Evolutionary conservation across 345 rosid genomes (phyloP).

Genomic region (Moricandia arvensis): DNA sequence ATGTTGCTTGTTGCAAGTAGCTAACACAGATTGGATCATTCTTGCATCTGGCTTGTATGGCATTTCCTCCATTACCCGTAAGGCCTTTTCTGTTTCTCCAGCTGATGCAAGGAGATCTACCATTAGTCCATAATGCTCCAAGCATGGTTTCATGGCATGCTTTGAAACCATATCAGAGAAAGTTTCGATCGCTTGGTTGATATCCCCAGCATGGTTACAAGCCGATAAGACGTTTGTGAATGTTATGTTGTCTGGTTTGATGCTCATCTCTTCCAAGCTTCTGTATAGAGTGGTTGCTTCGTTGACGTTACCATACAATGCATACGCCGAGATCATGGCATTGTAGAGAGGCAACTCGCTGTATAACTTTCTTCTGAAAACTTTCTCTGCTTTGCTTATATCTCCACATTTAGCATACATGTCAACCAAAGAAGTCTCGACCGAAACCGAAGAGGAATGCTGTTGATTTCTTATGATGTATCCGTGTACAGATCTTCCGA

Average conservation of each 20-base stretch:
- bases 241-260: constrained; percentile 52
- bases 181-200: constrained; percentile 43
- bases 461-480: constrained; percentile 46
- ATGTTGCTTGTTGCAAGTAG: constrained; percentile 40
- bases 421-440: constrained; percentile 55
- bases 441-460: constrained; percentile 27
- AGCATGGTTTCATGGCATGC: constrained; percentile 34
- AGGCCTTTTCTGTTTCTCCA: constrained; percentile 46
- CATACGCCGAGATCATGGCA: constrained; percentile 54
- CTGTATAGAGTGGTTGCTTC: constrained; percentile 43
- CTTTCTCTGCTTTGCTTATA: constrained; percentile 43
- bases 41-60: constrained; percentile 49
- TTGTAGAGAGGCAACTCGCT: constrained; percentile 49
- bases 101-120: constrained; percentile 45
- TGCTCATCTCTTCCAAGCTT: constrained; percentile 30
- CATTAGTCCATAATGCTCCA: constrained; percentile 59
- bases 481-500: constrained; percentile 61
- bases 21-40: constrained; percentile 48
- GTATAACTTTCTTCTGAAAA: constrained; percentile 25
- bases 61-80: constrained; percentile 39
- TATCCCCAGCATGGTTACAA: constrained; percentile 44
- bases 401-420: constrained; percentile 73
- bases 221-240: constrained; percentile 48
- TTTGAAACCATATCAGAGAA: constrained; percentile 40
- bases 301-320: constrained; percentile 41